A percentile compares a stretch with the other conserved stretches of the same genome.
Conservation (phyloP, 768 basidiomycete species). For the Royoungia palumana region DNA sequence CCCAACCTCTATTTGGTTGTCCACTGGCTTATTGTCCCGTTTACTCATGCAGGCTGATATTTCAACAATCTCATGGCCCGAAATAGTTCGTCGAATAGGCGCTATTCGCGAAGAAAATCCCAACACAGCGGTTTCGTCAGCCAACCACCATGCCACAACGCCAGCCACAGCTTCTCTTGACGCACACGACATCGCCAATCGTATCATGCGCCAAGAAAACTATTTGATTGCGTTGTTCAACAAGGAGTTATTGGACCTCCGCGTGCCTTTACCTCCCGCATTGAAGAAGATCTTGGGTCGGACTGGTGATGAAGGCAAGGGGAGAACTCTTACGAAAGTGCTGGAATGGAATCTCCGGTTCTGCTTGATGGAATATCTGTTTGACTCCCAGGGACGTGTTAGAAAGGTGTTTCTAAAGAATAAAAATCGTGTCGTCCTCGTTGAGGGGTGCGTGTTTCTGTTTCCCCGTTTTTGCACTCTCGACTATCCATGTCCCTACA, state of each 20-base stretch:
- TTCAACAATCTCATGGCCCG: slow-evolving; percentile 95
- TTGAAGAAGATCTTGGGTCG: slow-evolving; percentile 48
- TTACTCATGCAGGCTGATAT: slow-evolving; percentile 81
- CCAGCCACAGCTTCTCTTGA: slow-evolving; percentile 84
- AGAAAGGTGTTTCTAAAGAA: slow-evolving; percentile 88
- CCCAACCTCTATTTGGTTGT: background rate
- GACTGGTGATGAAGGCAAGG: slow-evolving; percentile 55
- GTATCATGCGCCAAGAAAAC: slow-evolving; percentile 97
- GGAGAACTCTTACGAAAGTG: slow-evolving; percentile 79
- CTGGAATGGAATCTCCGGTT: slow-evolving; percentile 97
- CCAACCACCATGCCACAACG: slow-evolving; percentile 49
- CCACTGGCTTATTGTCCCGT: slow-evolving; percentile 10
- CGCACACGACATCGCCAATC: slow-evolving; percentile 96
- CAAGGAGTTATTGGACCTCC: slow-evolving; percentile 89
- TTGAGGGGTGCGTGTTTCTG: slow-evolving; percentile 66
- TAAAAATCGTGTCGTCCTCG: slow-evolving; percentile 70
- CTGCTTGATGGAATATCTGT: slow-evolving; percentile 93
- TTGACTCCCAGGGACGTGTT: slow-evolving; percentile 86
- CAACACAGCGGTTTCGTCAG: slow-evolving; percentile 77
- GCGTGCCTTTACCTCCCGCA: slow-evolving; percentile 69
- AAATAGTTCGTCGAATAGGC: slow-evolving; percentile 86
- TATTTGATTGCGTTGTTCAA: slow-evolving; percentile 98
- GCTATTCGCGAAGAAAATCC: slow-evolving; percentile 92
- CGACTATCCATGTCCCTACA: slow-evolving; percentile 30
- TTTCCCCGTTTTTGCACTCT: background rate